Conservation (phyloP, 495 filamentous ascomycete genomes). For the Immersiella caudata region DNA sequence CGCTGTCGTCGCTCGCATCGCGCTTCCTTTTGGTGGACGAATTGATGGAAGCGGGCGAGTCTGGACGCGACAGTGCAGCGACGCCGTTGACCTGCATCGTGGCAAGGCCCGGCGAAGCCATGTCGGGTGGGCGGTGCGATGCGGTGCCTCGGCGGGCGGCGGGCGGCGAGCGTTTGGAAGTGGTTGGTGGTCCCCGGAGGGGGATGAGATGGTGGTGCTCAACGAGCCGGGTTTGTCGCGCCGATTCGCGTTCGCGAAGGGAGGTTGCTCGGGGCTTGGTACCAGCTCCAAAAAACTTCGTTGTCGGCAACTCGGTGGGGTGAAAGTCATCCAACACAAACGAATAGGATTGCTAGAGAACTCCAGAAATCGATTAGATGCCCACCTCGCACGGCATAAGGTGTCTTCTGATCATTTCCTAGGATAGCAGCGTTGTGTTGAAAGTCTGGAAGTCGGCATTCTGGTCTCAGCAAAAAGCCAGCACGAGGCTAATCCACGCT, state of each 20-base stretch:
- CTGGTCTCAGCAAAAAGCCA: constrained; percentile 33
- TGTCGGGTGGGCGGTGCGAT: constrained; percentile 30
- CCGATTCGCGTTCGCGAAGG: constrained; percentile 45
- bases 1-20: constrained; percentile 49
- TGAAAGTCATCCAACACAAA: constrained; percentile 32
- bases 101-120: constrained; percentile 49
- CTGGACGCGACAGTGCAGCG: constrained; percentile 40
- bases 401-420: constrained; percentile 27
- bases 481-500: constrained; percentile 30
- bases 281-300: constrained; percentile 39
- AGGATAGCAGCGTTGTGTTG: constrained; percentile 20
- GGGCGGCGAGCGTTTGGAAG: constrained; percentile 1
- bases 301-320: constrained; percentile 27
- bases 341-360: constrained; percentile 22
- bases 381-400: constrained; percentile 16
- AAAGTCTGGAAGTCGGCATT: constrained; percentile 24
- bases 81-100: constrained; percentile 46
- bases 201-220: constrained; percentile 29
- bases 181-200: background rate
- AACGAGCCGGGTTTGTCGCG: constrained; percentile 42
- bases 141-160: constrained; percentile 19
- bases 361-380: constrained; percentile 16
- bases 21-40: constrained; percentile 59
- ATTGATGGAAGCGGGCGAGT: constrained; percentile 44
- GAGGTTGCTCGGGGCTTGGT: constrained; percentile 26